Evolutionary conservation across 495 filamentous ascomycete species (phyloP).

Genomic region (Talaromyces proteolyticus): DNA sequence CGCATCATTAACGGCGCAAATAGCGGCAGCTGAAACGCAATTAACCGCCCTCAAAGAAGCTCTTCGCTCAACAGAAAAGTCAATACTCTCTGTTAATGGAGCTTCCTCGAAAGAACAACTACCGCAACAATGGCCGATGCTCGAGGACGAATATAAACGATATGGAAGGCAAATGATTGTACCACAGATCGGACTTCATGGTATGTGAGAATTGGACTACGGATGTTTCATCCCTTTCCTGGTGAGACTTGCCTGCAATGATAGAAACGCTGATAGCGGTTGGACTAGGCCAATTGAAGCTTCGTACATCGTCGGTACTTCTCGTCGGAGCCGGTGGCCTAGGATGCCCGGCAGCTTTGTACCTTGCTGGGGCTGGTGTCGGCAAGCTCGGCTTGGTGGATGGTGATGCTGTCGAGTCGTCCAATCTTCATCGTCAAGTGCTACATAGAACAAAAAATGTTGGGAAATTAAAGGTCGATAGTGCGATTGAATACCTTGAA

Average conservation of each 20-base stretch:
- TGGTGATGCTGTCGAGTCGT: constrained; percentile 79
- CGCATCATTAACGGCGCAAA: constrained; percentile 32
- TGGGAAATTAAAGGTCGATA: constrained; percentile 77
- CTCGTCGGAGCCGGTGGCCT: constrained; percentile 91
- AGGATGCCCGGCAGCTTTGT: constrained; percentile 86
- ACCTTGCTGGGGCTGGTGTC: constrained; percentile 82
- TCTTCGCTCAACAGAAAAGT: not conserved
- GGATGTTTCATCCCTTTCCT: not conserved
- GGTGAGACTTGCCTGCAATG: too few species aligned
- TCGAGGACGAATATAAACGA: constrained; percentile 64
- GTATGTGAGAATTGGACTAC: constrained; percentile 24
- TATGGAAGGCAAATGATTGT: constrained; percentile 95
- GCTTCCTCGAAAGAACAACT: not conserved
- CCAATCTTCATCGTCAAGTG: constrained; percentile 92
- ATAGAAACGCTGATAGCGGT: too few species aligned
- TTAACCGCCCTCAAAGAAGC: constrained; percentile 24
- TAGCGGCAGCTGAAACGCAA: constrained; percentile 30
- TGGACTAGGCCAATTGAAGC: constrained; percentile 75
- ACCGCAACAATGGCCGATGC: constrained; percentile 53
- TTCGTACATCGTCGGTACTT: constrained; percentile 65
- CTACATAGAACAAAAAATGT: constrained; percentile 65
- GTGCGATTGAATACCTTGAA: constrained; percentile 60
- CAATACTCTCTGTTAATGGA: not conserved
- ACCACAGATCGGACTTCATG: constrained; percentile 73
- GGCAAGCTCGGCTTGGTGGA: constrained; percentile 82